These are phyloP conservation scores for Melocanna baccifera DNA, from an alignment of 176 grass and related monocot species.

Conservation along the genomic window DNA sequence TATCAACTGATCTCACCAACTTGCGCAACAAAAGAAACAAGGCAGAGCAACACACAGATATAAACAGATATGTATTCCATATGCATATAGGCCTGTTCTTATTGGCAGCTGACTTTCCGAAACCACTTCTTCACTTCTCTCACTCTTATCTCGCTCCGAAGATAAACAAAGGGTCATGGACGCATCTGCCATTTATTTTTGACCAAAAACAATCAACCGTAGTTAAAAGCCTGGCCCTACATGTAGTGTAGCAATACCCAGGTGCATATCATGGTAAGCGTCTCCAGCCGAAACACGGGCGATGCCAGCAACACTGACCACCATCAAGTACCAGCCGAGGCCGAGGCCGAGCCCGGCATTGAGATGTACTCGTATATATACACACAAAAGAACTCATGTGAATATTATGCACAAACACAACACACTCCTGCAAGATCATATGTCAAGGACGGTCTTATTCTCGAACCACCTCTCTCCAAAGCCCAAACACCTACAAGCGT, in stretches of 20 bases:
- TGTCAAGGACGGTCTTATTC: constrained; percentile 44
- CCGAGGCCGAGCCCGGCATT: background rate
- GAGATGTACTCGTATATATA: constrained; percentile 32
- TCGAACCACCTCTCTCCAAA: constrained; percentile 8
- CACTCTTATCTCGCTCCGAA: too few relatives aligned
- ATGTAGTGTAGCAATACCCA: constrained; percentile 24
- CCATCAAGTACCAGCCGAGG: constrained; percentile 13
- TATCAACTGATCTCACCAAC: background rate
- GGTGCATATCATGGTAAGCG: constrained; percentile 41
- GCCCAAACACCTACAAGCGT: constrained; percentile 34
- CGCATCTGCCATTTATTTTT: too few relatives aligned
- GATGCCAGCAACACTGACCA: constrained; percentile 38
- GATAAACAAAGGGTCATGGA: too few relatives aligned
- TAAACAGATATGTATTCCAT: background rate
- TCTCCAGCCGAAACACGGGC: constrained; percentile 33
- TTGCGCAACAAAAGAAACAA: background rate
- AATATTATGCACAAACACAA: constrained; percentile 55
- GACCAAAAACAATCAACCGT: too few relatives aligned
- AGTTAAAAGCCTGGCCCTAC: too few relatives aligned
- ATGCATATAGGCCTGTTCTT: background rate
- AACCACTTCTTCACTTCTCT: fast-evolving
- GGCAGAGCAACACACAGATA: background rate
- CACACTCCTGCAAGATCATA: background rate
- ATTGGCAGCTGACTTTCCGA: too few relatives aligned
- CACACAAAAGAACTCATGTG: constrained; percentile 35